phyloP scores from a whole-genome alignment of 164 flowering plant species.

The Cinnamomum chago region DNA sequence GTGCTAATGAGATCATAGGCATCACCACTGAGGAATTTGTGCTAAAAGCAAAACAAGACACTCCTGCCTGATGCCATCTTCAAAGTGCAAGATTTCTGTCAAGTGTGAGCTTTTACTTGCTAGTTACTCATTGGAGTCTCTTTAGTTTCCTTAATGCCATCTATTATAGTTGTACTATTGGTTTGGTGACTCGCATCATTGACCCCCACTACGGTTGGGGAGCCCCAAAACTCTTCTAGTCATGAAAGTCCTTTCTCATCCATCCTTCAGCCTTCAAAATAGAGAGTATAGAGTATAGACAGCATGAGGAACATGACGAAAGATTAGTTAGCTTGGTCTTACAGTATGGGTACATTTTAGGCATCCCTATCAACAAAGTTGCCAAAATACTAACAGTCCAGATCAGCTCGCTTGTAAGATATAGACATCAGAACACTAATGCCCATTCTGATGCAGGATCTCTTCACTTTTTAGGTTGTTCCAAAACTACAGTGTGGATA shows the following conservation, averaged over 20 bases:
- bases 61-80: slow-evolving; percentile 16
- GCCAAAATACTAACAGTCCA: too few relatives aligned
- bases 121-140: background rate
- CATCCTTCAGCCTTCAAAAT: too few relatives aligned
- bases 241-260: background rate
- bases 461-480: background rate
- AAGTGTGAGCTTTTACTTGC: background rate
- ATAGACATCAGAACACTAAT: too few relatives aligned
- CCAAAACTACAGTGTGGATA: background rate
- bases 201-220: too few relatives aligned
- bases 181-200: background rate
- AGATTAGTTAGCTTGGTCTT: background rate
- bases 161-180: too few relatives aligned
- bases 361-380: background rate
- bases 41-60: slow-evolving; percentile 57
- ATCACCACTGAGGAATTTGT: slow-evolving; percentile 93
- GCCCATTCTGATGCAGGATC: background rate
- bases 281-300: too few relatives aligned
- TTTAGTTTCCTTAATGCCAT: background rate
- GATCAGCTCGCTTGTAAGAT: too few relatives aligned
- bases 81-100: background rate
- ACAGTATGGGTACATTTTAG: background rate
- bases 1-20: slow-evolving; percentile 93
- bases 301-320: background rate
- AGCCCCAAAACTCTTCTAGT: background rate